Evolutionary conservation across 257 asterid genomes (phyloP).

Genomic region (Anisodus acutangulus): DNA sequence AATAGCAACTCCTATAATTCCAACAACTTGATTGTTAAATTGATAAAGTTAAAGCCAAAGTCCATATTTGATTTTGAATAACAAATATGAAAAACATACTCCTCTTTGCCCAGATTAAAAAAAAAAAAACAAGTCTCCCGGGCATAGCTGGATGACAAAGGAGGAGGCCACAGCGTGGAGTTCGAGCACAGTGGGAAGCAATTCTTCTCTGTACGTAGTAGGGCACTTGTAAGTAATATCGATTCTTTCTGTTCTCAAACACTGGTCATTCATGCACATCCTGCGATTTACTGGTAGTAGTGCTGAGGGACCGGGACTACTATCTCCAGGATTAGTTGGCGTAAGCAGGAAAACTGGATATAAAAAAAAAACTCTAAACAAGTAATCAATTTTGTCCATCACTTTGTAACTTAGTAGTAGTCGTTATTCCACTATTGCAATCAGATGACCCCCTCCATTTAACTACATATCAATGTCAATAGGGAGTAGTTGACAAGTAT

Average conservation of each 20-base stretch:
- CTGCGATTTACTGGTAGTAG: too few relatives aligned
- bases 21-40: background rate
- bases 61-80: background rate
- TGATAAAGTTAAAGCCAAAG: background rate
- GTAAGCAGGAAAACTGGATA: too few relatives aligned
- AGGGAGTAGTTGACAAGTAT: slow-evolving; percentile 7
- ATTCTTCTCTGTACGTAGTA: too few relatives aligned
- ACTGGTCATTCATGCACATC: too few relatives aligned
- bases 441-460: background rate
- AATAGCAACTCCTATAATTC: background rate
- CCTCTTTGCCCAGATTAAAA: background rate
- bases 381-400: background rate
- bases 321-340: too few relatives aligned
- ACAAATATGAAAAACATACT: background rate
- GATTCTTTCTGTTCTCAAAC: too few relatives aligned
- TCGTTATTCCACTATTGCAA: background rate
- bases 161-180: too few relatives aligned
- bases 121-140: background rate
- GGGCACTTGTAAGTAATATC: too few relatives aligned
- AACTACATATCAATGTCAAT: background rate
- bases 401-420: background rate
- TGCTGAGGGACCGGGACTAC: too few relatives aligned
- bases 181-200: too few relatives aligned
- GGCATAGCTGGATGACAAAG: too few relatives aligned
- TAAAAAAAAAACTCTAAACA: background rate